Evolutionary conservation across 257 asterid species (phyloP).

Genomic region (Catharanthus roseus): DNA sequence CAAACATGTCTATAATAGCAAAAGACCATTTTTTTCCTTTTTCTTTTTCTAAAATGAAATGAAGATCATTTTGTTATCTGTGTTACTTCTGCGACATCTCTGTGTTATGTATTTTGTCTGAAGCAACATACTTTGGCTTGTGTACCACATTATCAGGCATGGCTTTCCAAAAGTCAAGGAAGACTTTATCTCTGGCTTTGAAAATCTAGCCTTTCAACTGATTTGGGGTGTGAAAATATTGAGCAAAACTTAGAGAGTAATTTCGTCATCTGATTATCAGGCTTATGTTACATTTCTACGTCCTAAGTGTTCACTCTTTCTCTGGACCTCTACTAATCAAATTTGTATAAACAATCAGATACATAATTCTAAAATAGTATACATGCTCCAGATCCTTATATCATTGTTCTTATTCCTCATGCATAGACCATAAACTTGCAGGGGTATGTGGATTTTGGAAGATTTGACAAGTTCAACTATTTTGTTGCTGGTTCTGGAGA

Average conservation of each 20-base stretch:
- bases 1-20: neutral
- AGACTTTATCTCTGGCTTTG: neutral
- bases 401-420: neutral
- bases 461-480: slow-evolving; percentile 65
- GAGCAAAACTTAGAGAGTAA: neutral
- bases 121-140: neutral
- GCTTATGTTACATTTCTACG: neutral
- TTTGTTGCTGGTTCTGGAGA: slow-evolving; percentile 63
- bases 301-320: neutral
- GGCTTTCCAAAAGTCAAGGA: neutral
- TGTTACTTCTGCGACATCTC: neutral
- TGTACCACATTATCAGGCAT: neutral
- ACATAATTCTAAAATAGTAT: neutral
- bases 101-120: neutral
- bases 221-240: neutral
- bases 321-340: neutral
- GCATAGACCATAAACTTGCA: slow-evolving; percentile 26
- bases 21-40: neutral
- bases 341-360: neutral
- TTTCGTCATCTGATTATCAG: neutral
- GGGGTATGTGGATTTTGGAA: slow-evolving; percentile 94
- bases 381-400: neutral
- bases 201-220: neutral
- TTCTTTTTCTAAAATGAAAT: neutral
- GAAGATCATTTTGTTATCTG: neutral